A percentile compares a stretch with the other conserved stretches of the same genome.
Evolutionary conservation across 768 basidiomycete genomes (phyloP).

Genomic region (Antrodiella citrinella): DNA sequence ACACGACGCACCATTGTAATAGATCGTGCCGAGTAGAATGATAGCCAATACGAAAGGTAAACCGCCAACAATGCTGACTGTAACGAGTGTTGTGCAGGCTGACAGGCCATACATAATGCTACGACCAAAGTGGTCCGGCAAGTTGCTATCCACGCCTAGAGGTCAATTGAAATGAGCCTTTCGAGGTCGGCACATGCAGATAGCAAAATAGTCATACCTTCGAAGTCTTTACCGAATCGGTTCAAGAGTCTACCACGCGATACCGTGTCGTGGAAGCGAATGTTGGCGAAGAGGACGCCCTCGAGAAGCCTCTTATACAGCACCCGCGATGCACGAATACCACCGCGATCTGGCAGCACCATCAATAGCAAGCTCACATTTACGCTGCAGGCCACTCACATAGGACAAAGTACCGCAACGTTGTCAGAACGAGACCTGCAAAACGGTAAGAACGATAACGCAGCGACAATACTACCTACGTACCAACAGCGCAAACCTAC

Average conservation of each 20-base stretch:
- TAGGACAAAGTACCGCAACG: slow-evolving; percentile 61
- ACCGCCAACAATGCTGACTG: slow-evolving; percentile 76
- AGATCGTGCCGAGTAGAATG: slow-evolving; percentile 47
- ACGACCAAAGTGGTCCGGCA: slow-evolving; percentile 81
- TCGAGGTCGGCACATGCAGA: not conserved
- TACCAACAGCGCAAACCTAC: slow-evolving; percentile 32
- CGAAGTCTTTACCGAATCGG: slow-evolving; percentile 86
- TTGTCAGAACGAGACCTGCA: slow-evolving; percentile 47
- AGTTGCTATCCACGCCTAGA: slow-evolving; percentile 69
- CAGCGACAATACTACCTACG: slow-evolving; percentile 2
- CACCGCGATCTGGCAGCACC: slow-evolving; percentile 39
- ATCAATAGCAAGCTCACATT: slow-evolving; percentile 5
- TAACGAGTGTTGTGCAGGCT: slow-evolving; percentile 60
- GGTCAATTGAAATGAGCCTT: not conserved
- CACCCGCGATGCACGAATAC: slow-evolving; percentile 73
- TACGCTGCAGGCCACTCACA: slow-evolving; percentile 42
- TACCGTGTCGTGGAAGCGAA: slow-evolving; percentile 90
- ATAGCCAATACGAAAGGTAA: slow-evolving; percentile 61
- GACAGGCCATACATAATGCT: slow-evolving; percentile 68
- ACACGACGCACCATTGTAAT: slow-evolving; percentile 54
- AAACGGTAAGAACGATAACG: slow-evolving; percentile 10
- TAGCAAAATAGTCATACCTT: slow-evolving; percentile 32
- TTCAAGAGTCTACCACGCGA: slow-evolving; percentile 79
- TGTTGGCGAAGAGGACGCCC: slow-evolving; percentile 75
- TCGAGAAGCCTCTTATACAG: slow-evolving; percentile 74